These are phyloP conservation scores for Colletotrichum cuscutae DNA, from an alignment of 2,329 filamentous ascomycete genomes.

Conservation along the genomic window DNA sequence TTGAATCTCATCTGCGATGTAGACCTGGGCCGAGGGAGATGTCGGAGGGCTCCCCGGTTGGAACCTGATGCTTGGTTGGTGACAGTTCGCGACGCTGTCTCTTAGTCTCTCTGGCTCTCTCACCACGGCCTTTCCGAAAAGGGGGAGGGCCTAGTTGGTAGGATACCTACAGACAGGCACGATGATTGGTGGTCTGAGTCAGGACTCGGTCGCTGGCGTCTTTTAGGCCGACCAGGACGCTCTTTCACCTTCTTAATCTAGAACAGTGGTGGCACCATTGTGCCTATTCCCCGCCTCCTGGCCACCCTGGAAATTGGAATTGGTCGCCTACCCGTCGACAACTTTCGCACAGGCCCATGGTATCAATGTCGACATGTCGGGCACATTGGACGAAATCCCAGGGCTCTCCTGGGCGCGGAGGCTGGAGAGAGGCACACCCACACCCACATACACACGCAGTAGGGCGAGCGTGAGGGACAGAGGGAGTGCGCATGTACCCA, in stretches of 20 bases:
- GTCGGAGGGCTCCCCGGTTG: constrained; percentile 11
- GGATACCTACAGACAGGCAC: background rate
- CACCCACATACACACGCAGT: background rate
- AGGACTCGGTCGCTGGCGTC: constrained; percentile 32
- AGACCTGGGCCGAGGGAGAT: constrained; percentile 6
- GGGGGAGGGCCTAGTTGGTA: constrained; percentile 32
- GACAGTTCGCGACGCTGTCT: constrained; percentile 2
- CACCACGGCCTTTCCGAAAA: constrained; percentile 33
- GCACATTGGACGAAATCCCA: constrained; percentile 21
- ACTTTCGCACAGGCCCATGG: constrained; percentile 26
- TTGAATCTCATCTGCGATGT: constrained; percentile 11
- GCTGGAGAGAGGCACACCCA: constrained; percentile 10
- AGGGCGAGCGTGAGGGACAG: constrained; percentile 3
- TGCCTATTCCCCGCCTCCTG: constrained; percentile 31
- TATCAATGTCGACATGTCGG: constrained; percentile 24
- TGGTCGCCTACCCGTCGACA: constrained; percentile 10
- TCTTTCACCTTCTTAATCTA: constrained; percentile 35
- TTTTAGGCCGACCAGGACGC: constrained; percentile 27
- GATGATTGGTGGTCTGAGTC: constrained; percentile 35
- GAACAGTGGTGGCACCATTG: constrained; percentile 35
- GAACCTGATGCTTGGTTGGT: constrained; percentile 4
- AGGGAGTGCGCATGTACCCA: constrained; percentile 12
- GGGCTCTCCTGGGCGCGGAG: constrained; percentile 8
- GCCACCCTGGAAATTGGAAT: constrained; percentile 33
- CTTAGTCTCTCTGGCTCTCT: background rate